phyloP scores from a whole-genome alignment of 2,329 filamentous ascomycete genomes.

The Piedraia hortae region DNA sequence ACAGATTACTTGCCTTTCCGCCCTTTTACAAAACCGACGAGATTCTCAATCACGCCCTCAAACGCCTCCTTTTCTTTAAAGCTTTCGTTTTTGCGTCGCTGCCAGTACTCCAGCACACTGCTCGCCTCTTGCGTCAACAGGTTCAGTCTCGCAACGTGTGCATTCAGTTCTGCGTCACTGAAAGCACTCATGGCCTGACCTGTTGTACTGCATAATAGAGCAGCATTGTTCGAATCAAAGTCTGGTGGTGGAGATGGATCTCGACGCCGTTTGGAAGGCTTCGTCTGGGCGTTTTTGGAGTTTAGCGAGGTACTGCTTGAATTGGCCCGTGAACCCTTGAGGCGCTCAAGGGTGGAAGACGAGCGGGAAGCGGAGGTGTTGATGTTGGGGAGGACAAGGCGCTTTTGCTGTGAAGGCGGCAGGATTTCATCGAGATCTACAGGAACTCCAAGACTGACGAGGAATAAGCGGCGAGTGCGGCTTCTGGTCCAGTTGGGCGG shows the following conservation, averaged over 20 bases:
- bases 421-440: conserved; percentile 94
- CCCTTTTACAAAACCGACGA: conserved; percentile 43
- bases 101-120: conserved; percentile 66
- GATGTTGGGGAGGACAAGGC: conserved; percentile 72
- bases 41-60: conserved; percentile 86
- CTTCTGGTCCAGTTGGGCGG: conserved; percentile 96
- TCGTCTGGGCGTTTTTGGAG: conserved; percentile 8
- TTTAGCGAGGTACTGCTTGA: conserved; percentile 10
- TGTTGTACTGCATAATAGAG: conserved; percentile 56
- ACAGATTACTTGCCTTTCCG: conserved; percentile 24
- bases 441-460: conserved; percentile 84
- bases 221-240: conserved; percentile 52
- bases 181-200: conserved; percentile 57
- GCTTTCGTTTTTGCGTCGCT: conserved; percentile 59
- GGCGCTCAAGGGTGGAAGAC: conserved; percentile 12
- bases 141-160: conserved; percentile 42
- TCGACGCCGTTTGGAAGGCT: conserved; percentile 12
- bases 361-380: conserved; percentile 14
- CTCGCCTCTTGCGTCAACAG: conserved; percentile 43
- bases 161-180: conserved; percentile 46
- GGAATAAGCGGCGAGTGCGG: conserved; percentile 75
- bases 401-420: conserved; percentile 92
- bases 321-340: conserved; percentile 11
- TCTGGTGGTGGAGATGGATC: conserved; percentile 43
- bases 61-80: conserved; percentile 79